Evolutionary conservation across 2,329 filamentous ascomycete species (phyloP).

Genomic region (Gnomoniopsis sp.): DNA sequence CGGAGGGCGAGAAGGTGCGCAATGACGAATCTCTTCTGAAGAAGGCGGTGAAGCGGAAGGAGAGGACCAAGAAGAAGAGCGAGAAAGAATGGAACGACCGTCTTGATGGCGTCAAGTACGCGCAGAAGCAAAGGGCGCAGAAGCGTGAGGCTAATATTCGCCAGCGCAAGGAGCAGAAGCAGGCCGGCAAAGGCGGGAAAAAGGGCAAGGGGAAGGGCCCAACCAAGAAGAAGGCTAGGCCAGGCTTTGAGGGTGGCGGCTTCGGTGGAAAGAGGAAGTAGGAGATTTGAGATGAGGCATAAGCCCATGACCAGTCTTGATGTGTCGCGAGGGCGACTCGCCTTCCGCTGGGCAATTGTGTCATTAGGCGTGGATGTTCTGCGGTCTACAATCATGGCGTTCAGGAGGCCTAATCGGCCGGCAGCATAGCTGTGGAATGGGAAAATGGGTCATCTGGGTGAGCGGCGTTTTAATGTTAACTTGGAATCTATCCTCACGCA

Average conservation of each 20-base stretch:
- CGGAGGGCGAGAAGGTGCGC: slow-evolving; percentile 82
- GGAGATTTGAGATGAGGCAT: neutral
- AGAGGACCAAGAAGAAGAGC: slow-evolving; percentile 85
- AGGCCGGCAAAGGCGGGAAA: slow-evolving; percentile 54
- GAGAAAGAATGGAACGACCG: slow-evolving; percentile 82
- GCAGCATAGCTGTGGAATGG: slow-evolving; percentile 7
- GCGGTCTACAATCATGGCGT: slow-evolving; percentile 7
- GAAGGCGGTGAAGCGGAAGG: slow-evolving; percentile 92
- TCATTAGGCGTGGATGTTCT: slow-evolving; percentile 2
- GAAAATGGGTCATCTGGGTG: neutral
- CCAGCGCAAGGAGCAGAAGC: slow-evolving; percentile 72
- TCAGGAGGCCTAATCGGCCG: neutral
- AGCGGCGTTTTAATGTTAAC: neutral
- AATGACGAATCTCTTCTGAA: slow-evolving; percentile 86
- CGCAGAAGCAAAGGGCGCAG: slow-evolving; percentile 74
- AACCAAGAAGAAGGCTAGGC: slow-evolving; percentile 51
- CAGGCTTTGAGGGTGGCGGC: slow-evolving; percentile 66
- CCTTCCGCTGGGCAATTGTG: neutral
- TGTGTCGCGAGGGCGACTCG: neutral
- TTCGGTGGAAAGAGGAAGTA: slow-evolving; percentile 49
- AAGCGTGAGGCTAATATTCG: slow-evolving; percentile 78
- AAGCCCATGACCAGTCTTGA: neutral
- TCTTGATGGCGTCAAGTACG: slow-evolving; percentile 67
- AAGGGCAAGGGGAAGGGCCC: slow-evolving; percentile 49
- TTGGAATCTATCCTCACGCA: neutral